Percentiles rank a stretch among this genome's conserved stretches.
These are phyloP conservation scores for Penstemon eatonii DNA, from an alignment of 257 asterid species.

Conservation along the genomic window DNA sequence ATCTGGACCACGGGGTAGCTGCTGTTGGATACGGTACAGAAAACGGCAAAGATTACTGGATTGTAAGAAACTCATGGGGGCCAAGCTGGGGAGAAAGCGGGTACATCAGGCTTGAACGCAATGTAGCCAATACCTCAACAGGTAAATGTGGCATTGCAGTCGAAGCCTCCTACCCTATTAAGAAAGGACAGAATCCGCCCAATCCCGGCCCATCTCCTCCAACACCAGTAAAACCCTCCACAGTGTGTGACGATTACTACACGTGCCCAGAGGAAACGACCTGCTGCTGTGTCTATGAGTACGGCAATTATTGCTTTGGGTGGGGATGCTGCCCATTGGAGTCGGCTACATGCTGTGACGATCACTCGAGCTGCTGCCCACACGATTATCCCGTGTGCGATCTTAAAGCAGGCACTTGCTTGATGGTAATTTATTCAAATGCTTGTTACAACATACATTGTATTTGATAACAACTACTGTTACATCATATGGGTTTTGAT, in stretches of 20 bases:
- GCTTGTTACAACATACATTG: not conserved
- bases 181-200: conserved; percentile 76
- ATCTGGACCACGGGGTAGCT: conserved; percentile 82
- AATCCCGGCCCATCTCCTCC: conserved; percentile 91
- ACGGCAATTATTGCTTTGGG: conserved; percentile 54
- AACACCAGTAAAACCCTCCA: conserved; percentile 64
- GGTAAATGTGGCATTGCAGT: conserved; percentile 91
- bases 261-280: conserved; percentile 69
- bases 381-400: conserved; percentile 81
- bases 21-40: conserved; percentile 84
- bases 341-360: conserved; percentile 90
- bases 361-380: conserved; percentile 85
- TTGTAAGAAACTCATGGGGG: conserved; percentile 91
- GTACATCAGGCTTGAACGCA: conserved; percentile 73
- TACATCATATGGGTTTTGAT: conserved; percentile 8
- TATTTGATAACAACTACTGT: not conserved
- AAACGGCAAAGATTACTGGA: conserved; percentile 71
- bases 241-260: conserved; percentile 64
- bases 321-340: conserved; percentile 97
- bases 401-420: conserved; percentile 58
- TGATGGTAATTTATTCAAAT: conserved; percentile 41
- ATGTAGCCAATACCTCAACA: conserved; percentile 40
- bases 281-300: conserved; percentile 73
- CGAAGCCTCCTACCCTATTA: conserved; percentile 81
- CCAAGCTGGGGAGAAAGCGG: conserved; percentile 82